Percentiles rank a stretch among this genome's conserved stretches.
phyloP scores from a whole-genome alignment of 352 stramenopile species.

The Globisporangium heterothallicum region DNA sequence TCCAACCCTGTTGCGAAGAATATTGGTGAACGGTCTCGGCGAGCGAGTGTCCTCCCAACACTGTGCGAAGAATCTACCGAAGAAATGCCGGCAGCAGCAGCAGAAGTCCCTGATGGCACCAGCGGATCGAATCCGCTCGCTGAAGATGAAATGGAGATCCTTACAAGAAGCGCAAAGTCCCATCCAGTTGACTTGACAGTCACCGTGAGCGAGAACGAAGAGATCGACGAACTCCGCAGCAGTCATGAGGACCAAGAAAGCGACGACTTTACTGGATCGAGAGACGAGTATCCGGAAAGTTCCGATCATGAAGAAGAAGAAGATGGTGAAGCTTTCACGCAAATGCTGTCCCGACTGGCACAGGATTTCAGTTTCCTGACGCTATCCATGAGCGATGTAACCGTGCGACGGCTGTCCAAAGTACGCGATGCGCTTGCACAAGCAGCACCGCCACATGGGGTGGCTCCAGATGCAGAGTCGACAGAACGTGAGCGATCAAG shows the following conservation, averaged over 20 bases:
- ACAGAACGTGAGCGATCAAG: not conserved
- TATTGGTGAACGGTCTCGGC: not conserved
- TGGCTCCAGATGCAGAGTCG: not conserved
- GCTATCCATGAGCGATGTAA: constrained; percentile 4
- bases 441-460: not conserved
- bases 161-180: not conserved
- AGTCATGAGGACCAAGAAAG: too few species aligned
- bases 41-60: not conserved
- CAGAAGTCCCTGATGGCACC: too few species aligned
- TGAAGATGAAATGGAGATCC: not conserved
- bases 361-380: constrained; percentile 1
- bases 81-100: too few species aligned
- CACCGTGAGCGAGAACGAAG: not conserved
- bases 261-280: not conserved
- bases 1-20: not conserved
- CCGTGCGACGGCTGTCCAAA: not conserved
- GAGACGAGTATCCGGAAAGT: not conserved
- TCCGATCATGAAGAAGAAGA: not conserved
- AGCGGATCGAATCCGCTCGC: not conserved
- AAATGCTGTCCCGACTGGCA: constrained; percentile 9
- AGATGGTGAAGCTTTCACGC: constrained; percentile 4
- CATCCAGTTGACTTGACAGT: not conserved
- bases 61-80: not conserved
- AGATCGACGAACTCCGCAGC: too few species aligned
- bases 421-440: constrained; percentile 7